Evolutionary conservation across 805 yeast species (phyloP), one percentile per base, ranked within the genome.

Genomic region (Monosporozyma unispora): DNA sequence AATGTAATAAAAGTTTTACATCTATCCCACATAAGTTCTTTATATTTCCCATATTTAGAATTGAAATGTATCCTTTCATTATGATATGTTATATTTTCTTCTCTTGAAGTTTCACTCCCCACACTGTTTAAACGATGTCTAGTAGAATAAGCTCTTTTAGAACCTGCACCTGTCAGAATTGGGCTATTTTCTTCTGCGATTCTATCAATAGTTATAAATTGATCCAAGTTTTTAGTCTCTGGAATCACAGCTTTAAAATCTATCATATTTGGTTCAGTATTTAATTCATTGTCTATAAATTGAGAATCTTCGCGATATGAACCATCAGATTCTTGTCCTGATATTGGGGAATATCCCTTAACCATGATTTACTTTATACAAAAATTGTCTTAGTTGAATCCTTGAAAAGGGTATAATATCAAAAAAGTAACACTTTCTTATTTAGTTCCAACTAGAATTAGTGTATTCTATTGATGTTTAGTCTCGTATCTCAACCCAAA

Each of bases 171-270:
- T 0, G 37, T 35, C 3, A 54, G 80, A 33, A 77, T 78, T 22
- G 70, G 70, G 19, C 75, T 62, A 46, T 78, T 77, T 55, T 82
- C 89, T 48, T 78, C 78, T 14, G 63, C 54, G 6, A 81, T 71
- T 86, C 88, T 81, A 57, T 85, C 91, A 3, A 84, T 74, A 3
- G 91, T 84, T 16, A 67, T 67, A 59, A 82, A 85, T 42, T 78
- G 78, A 42, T 78, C 75, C 58, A 82, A 85, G n/a, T 57, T 58
- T 33, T 52, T 54, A 2, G 62, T 61, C 50, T 63, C 70, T 6
- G 67, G 62, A 9, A 60, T 50, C 3, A 33, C n/a, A 4, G 25
- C 14, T 12, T 39, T 39, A 22, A 39, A 41, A 19, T 58, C 64
- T 11, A 61, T 58, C 10, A 55, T 47, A 29, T 44, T 41, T 12